Evolutionary conservation across 805 yeast genomes (phyloP).

Genomic region (Cyberlindnera xishuangbannaensis): DNA sequence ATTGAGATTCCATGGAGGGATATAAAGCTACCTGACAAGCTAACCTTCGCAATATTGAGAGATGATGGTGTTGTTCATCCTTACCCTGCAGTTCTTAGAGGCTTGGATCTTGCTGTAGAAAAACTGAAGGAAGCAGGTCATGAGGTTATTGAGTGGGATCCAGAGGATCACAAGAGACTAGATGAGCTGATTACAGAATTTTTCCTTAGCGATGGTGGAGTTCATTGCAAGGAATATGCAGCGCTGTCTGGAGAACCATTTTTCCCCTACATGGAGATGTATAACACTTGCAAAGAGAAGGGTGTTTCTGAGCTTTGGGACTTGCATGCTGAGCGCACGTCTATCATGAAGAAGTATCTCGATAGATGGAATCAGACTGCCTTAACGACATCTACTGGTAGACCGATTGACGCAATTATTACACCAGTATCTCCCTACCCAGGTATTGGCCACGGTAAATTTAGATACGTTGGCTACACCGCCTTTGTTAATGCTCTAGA

Average conservation of each 20-base stretch:
- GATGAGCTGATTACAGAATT: slow-evolving; percentile 30
- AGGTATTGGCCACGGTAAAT: slow-evolving; percentile 28
- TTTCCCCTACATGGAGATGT: slow-evolving; percentile 36
- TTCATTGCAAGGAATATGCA: slow-evolving; percentile 30
- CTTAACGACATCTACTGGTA: slow-evolving; percentile 29
- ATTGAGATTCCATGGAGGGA: slow-evolving; percentile 38
- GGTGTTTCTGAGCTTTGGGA: slow-evolving; percentile 37
- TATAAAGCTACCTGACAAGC: slow-evolving; percentile 30
- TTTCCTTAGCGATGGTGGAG: slow-evolving; percentile 35
- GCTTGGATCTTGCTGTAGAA: slow-evolving; percentile 30
- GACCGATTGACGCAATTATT: slow-evolving; percentile 42
- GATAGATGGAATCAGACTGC: slow-evolving; percentile 38
- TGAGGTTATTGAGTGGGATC: slow-evolving; percentile 44
- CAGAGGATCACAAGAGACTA: slow-evolving; percentile 33
- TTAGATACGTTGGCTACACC: slow-evolving; percentile 38
- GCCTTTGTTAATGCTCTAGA: slow-evolving; percentile 49
- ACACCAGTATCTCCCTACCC: slow-evolving; percentile 33
- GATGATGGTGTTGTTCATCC: slow-evolving; percentile 43
- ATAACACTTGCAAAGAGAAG: slow-evolving; percentile 24
- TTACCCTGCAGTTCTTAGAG: slow-evolving; percentile 45
- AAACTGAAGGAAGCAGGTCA: slow-evolving; percentile 39
- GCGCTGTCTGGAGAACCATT: slow-evolving; percentile 39
- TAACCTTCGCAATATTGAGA: slow-evolving; percentile 36
- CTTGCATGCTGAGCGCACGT: slow-evolving; percentile 34
- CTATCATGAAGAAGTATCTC: slow-evolving; percentile 33